Percentiles rank a stretch among this genome's conserved stretches.
phyloP scores from a whole-genome alignment of 345 rosid genomes.

The Populus euphratica region DNA sequence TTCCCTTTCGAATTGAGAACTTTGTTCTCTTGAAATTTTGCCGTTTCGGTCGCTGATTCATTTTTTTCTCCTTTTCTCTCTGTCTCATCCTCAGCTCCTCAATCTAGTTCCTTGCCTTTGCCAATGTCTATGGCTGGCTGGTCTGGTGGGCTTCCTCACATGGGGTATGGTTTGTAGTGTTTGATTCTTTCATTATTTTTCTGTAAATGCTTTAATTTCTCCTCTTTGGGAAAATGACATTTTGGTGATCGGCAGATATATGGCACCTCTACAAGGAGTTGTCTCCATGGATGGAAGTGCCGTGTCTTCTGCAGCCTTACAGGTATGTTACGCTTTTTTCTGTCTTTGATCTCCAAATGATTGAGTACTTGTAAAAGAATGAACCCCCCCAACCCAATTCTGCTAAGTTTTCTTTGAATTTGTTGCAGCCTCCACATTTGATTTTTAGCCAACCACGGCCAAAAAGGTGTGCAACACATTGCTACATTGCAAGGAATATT shows the following conservation, averaged over 20 bases:
- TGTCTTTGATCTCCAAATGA: background rate
- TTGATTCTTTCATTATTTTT: background rate
- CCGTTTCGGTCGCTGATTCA: slow-evolving; percentile 10
- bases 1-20: background rate
- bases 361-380: background rate
- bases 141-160: slow-evolving; percentile 92
- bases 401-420: background rate
- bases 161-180: slow-evolving; percentile 58
- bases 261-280: slow-evolving; percentile 89
- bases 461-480: slow-evolving; percentile 92
- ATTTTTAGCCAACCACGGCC: slow-evolving; percentile 75
- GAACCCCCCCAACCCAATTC: background rate
- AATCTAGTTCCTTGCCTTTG: slow-evolving; percentile 52
- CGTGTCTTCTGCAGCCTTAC: slow-evolving; percentile 67
- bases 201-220: slow-evolving; percentile 1
- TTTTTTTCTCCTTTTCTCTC: background rate
- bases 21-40: background rate
- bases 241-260: slow-evolving; percentile 52
- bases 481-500: slow-evolving; percentile 81
- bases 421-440: slow-evolving; percentile 61
- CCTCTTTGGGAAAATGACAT: slow-evolving; percentile 20
- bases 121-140: slow-evolving; percentile 80
- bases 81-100: slow-evolving; percentile 61
- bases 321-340: slow-evolving; percentile 38
- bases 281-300: slow-evolving; percentile 73